Percentiles rank a stretch among this genome's conserved stretches.
Conservation (phyloP, 129 eudicot genomes). For the Pittosporum tobira region DNA sequence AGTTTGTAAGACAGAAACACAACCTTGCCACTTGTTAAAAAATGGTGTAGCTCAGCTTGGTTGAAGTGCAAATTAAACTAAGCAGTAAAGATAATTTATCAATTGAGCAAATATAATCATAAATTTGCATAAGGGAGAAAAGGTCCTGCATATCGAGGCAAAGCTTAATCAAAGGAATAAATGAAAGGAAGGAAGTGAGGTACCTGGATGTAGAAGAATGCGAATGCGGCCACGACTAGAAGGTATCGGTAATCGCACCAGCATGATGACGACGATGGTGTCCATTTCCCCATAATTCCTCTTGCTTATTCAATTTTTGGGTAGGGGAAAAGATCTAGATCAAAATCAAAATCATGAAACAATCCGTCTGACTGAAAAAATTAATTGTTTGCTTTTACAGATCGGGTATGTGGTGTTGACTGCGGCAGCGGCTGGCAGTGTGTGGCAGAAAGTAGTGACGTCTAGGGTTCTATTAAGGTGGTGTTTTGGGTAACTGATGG, state of each 20-base stretch:
- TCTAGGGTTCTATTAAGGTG: no score
- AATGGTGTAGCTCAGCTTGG: background rate
- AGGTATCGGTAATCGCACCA: conserved; percentile 48
- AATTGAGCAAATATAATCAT: background rate
- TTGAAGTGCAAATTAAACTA: background rate
- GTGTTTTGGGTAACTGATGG: no score
- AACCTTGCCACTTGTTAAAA: background rate
- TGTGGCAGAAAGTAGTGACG: no score
- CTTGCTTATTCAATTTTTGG: background rate
- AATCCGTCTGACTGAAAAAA: no score
- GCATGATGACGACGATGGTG: background rate
- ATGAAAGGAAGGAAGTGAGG: background rate
- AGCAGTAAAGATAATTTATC: background rate
- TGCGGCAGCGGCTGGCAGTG: no score
- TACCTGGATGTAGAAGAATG: conserved; percentile 86
- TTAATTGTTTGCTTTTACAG: no score
- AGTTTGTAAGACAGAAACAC: no score
- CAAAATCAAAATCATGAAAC: no score
- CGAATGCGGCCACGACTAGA: conserved; percentile 54
- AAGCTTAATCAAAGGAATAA: background rate
- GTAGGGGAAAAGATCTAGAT: background rate
- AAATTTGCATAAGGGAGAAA: no score
- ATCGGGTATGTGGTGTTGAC: no score
- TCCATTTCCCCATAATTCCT: conserved; percentile 29
- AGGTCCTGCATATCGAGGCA: background rate